Conservation (phyloP, 2,329 filamentous ascomycete species). For the Colletotrichum sp. region DNA sequence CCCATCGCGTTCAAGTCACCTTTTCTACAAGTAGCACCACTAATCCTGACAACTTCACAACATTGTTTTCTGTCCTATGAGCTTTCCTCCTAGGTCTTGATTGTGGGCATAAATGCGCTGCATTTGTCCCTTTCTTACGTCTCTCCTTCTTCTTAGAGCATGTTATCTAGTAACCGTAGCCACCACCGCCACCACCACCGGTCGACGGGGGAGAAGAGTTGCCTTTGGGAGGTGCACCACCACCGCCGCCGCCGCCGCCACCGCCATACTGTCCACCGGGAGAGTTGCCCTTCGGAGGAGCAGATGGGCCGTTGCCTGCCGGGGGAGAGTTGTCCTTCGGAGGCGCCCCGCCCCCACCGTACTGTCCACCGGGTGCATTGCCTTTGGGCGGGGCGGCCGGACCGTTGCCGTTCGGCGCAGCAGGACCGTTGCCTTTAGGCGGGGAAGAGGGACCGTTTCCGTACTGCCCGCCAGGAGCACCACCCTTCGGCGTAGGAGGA, state of each 20-base stretch:
- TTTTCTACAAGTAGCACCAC: not conserved
- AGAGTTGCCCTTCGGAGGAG: not conserved
- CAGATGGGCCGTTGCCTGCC: not conserved
- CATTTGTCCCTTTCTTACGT: not conserved
- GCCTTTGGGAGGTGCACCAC: not conserved
- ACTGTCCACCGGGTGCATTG: not conserved
- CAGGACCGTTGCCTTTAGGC: not conserved
- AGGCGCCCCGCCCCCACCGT: not conserved
- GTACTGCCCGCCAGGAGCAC: not conserved
- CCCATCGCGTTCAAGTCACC: not conserved
- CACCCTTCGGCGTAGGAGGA: not conserved
- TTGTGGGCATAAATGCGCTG: not conserved
- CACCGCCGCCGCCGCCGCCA: no score
- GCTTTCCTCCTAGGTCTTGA: not conserved
- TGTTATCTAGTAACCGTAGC: not conserved
- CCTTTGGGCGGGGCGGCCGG: not conserved
- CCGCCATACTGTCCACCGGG: no score
- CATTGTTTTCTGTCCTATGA: fast-evolving
- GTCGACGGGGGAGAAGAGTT: not conserved
- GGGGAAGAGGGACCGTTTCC: not conserved
- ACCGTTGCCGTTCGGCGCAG: not conserved
- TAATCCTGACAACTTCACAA: not conserved
- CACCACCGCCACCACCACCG: not conserved
- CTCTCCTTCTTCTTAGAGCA: not conserved
- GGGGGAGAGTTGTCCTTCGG: not conserved